These are phyloP conservation scores for Coemansia sp. DNA, from an alignment of 192 early-diverging fungal genomes.

Conservation along the genomic window DNA sequence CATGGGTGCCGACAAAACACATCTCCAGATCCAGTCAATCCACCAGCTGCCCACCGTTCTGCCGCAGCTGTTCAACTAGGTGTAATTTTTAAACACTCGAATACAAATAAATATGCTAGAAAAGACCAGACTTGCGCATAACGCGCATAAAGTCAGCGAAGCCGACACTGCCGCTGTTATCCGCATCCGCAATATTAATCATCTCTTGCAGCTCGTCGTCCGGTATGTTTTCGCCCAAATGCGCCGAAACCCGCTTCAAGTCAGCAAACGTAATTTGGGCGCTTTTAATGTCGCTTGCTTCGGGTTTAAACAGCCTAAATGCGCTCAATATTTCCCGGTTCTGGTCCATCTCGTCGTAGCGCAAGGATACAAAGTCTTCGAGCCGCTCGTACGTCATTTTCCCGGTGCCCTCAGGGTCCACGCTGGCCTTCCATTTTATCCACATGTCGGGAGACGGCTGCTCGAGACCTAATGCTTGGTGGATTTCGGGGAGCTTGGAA, in stretches of 20 bases:
- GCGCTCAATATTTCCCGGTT: conserved; percentile 70
- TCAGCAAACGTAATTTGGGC: conserved; percentile 72
- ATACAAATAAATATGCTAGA: conserved; percentile 18
- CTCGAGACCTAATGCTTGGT: conserved; percentile 21
- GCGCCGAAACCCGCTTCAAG: conserved; percentile 60
- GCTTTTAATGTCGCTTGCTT: conserved; percentile 55
- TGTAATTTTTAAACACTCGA: background rate
- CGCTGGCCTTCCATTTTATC: conserved; percentile 15
- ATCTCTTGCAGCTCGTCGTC: conserved; percentile 67
- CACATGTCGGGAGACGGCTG: background rate
- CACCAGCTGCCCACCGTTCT: conserved; percentile 60
- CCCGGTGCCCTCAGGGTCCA: conserved; percentile 37
- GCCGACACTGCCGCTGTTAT: conserved; percentile 62
- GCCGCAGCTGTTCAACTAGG: conserved; percentile 55
- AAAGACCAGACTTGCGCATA: conserved; percentile 60
- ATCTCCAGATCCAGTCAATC: conserved; percentile 60
- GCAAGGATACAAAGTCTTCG: conserved; percentile 30
- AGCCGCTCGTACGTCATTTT: conserved; percentile 29
- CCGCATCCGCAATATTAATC: conserved; percentile 63
- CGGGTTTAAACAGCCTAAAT: conserved; percentile 78
- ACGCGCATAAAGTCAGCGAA: conserved; percentile 64
- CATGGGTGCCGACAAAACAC: conserved; percentile 27
- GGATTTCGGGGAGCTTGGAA: conserved; percentile 14
- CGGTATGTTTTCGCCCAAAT: conserved; percentile 63
- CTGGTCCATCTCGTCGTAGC: conserved; percentile 52